phyloP scores from a whole-genome alignment of 495 filamentous ascomycete genomes.

The Tuber borchii region DNA sequence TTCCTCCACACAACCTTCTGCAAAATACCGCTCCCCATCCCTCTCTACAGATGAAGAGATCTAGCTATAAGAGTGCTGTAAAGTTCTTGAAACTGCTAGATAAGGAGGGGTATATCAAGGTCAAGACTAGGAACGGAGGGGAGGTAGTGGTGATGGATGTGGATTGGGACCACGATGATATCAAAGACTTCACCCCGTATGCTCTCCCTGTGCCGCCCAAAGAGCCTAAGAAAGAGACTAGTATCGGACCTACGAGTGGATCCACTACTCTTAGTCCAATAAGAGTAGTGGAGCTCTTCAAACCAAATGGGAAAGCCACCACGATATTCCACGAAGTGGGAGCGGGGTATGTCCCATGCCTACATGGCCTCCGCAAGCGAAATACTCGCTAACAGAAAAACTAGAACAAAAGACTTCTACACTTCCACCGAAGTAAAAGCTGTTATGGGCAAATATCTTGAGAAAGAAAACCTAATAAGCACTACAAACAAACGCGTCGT shows the following conservation, averaged over 20 bases:
- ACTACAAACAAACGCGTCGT: slow-evolving; percentile 59
- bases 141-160: slow-evolving; percentile 63
- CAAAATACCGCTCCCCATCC: slow-evolving; percentile 47
- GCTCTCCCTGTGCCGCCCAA: slow-evolving; percentile 50
- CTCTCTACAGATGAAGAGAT: slow-evolving; percentile 65
- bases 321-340: slow-evolving; percentile 27
- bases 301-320: slow-evolving; percentile 33
- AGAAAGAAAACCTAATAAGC: slow-evolving; percentile 48
- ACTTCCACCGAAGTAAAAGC: slow-evolving; percentile 44
- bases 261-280: slow-evolving; percentile 6
- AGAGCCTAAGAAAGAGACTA: slow-evolving; percentile 16
- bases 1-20: slow-evolving; percentile 46
- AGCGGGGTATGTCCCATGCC: slow-evolving; percentile 17
- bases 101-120: slow-evolving; percentile 57
- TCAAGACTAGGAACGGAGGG: slow-evolving; percentile 60
- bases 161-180: slow-evolving; percentile 54
- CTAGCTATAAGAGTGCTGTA: slow-evolving; percentile 66
- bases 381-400: neutral
- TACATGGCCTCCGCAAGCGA: neutral
- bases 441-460: slow-evolving; percentile 50
- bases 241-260: neutral
- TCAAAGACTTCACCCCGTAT: slow-evolving; percentile 59
- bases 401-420: slow-evolving; percentile 50
- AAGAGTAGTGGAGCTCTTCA: slow-evolving; percentile 29
- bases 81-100: slow-evolving; percentile 69